These are phyloP conservation scores for Tylopilus sp. DNA, from an alignment of 768 basidiomycete species.

Conservation along the genomic window DNA sequence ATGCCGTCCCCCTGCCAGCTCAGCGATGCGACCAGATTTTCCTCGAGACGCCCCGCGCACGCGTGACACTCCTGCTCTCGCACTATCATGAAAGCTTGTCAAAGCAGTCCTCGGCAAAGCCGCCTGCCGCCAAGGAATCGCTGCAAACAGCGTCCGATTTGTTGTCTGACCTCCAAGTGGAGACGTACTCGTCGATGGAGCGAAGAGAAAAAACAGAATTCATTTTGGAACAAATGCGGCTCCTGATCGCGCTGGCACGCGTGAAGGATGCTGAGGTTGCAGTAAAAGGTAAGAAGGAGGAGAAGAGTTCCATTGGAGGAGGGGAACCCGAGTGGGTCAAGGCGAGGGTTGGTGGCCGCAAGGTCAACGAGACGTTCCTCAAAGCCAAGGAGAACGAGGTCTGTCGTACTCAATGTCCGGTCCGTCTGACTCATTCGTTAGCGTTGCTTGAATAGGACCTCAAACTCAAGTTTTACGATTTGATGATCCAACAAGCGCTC, in stretches of 20 bases:
- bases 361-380: slow-evolving; percentile 91
- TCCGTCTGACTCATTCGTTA: not conserved
- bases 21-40: slow-evolving; percentile 62
- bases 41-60: slow-evolving; percentile 92
- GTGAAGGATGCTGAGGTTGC: slow-evolving; percentile 65
- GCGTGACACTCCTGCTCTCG: slow-evolving; percentile 85
- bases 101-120: slow-evolving; percentile 39
- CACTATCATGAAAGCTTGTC: slow-evolving; percentile 77
- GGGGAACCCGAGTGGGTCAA: slow-evolving; percentile 93
- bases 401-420: slow-evolving; percentile 9
- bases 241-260: slow-evolving; percentile 74
- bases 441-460: slow-evolving; percentile 60
- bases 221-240: slow-evolving; percentile 95
- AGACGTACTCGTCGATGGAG: slow-evolving; percentile 99
- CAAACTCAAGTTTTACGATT: slow-evolving; percentile 92
- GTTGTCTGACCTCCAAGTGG: slow-evolving; percentile 92
- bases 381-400: slow-evolving; percentile 89
- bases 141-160: slow-evolving; percentile 87
- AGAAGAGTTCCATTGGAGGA: slow-evolving; percentile 57
- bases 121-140: slow-evolving; percentile 52
- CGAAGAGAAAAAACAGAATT: slow-evolving; percentile 97
- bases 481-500: slow-evolving; percentile 94
- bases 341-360: slow-evolving; percentile 86
- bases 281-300: slow-evolving; percentile 48
- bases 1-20: not conserved